Conservation (phyloP, 768 basidiomycete genomes). For the Suillus paluster region DNA sequence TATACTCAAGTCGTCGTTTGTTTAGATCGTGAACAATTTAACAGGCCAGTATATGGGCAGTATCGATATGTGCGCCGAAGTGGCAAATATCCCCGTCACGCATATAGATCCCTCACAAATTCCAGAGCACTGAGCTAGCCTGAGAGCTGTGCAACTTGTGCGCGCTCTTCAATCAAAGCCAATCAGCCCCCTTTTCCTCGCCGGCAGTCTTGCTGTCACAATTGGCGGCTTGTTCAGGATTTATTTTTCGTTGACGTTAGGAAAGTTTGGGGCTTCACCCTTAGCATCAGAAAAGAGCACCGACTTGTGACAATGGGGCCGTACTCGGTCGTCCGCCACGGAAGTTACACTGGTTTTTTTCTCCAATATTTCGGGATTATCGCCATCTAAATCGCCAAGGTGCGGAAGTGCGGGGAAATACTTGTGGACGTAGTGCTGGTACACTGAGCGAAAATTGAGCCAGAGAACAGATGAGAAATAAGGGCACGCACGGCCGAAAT, state of each 20-base stretch:
- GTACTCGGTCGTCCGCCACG: slow-evolving; percentile 27
- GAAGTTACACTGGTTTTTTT: slow-evolving; percentile 21
- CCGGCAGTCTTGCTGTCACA: slow-evolving; percentile 12
- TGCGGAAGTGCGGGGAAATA: slow-evolving; percentile 30
- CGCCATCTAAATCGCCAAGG: slow-evolving; percentile 28
- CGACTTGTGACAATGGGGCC: slow-evolving; percentile 19
- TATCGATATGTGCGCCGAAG: too few relatives aligned
- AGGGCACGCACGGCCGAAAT: slow-evolving; percentile 27
- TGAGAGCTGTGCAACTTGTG: too few relatives aligned
- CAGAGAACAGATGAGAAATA: neutral
- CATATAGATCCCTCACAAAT: too few relatives aligned
- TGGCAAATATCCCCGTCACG: too few relatives aligned
- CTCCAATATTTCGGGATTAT: too few relatives aligned
- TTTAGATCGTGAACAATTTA: too few relatives aligned
- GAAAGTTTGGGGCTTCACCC: slow-evolving; percentile 41
- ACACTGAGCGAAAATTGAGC: slow-evolving; percentile 15
- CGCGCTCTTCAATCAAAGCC: too few relatives aligned
- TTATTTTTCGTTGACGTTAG: slow-evolving; percentile 37
- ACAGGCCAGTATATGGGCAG: too few relatives aligned
- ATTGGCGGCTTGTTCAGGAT: slow-evolving; percentile 25
- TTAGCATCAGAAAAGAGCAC: slow-evolving; percentile 18
- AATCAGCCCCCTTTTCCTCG: too few relatives aligned
- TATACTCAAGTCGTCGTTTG: too few relatives aligned
- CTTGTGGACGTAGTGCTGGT: slow-evolving; percentile 31
- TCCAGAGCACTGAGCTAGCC: too few relatives aligned